phyloP scores from a whole-genome alignment of 2,329 filamentous ascomycete species.

The Neopestalotiopsis rosae region DNA sequence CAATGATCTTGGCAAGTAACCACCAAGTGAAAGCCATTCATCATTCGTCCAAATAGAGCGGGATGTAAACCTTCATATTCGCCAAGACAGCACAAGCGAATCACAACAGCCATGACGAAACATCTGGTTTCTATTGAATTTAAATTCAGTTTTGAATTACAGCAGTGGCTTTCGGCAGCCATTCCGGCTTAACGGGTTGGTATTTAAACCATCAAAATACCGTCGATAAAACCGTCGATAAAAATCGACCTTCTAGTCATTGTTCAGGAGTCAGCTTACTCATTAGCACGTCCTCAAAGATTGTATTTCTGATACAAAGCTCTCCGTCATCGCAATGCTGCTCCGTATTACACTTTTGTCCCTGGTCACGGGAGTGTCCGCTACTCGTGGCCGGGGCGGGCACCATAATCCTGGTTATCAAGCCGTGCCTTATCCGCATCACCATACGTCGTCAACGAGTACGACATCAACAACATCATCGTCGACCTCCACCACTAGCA shows the following conservation, averaged over 20 bases:
- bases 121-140: conserved; percentile 1
- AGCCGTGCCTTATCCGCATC: not conserved
- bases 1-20: not conserved
- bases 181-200: not conserved
- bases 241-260: not conserved
- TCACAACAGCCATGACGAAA: not conserved
- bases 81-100: not conserved
- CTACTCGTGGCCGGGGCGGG: not conserved
- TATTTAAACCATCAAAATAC: not conserved
- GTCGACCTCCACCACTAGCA: not conserved
- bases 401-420: not conserved
- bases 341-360: not conserved
- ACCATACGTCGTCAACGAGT: not conserved
- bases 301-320: not conserved
- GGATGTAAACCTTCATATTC: not conserved
- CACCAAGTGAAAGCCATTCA: not conserved
- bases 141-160: not conserved
- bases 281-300: not conserved
- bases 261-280: not conserved
- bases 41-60: not conserved
- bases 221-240: not conserved
- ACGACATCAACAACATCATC: not conserved
- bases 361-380: not conserved
- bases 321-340: not conserved
- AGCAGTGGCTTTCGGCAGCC: not conserved